phyloP scores from a whole-genome alignment of 2,329 filamentous ascomycete genomes.

The Zarea fungicola region DNA sequence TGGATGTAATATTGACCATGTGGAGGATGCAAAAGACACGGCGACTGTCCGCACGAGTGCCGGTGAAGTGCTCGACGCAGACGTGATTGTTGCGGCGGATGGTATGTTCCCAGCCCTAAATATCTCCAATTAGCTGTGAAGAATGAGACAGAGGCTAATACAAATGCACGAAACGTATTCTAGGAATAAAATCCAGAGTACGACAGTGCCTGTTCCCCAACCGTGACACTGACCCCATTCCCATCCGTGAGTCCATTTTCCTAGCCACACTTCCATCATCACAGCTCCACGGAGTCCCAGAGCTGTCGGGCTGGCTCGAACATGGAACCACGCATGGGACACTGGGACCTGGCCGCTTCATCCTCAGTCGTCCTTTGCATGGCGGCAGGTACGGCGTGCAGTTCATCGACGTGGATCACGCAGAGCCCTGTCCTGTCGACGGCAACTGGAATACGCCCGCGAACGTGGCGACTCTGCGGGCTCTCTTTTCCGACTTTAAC shows the following conservation, averaged over 20 bases:
- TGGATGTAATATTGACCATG: neutral
- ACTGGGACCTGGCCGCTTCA: conserved; percentile 10
- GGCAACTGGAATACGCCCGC: conserved; percentile 11
- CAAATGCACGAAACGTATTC: neutral
- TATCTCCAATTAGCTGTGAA: no score
- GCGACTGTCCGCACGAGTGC: neutral
- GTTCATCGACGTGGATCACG: conserved; percentile 11
- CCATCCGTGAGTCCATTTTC: conserved; percentile 10
- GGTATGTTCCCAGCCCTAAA: neutral
- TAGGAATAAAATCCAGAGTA: conserved; percentile 11
- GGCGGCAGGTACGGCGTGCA: conserved; percentile 4
- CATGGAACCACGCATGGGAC: conserved; percentile 12
- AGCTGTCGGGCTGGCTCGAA: neutral
- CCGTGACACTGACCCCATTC: conserved; percentile 6
- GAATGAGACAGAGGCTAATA: no score
- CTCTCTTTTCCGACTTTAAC: conserved; percentile 8
- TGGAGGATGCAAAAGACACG: neutral
- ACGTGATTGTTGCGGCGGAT: conserved; percentile 7
- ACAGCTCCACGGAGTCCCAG: neutral
- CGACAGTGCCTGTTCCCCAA: conserved; percentile 4
- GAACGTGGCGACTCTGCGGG: neutral
- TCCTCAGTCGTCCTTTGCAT: neutral
- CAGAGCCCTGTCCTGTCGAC: conserved; percentile 2
- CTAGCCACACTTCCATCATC: neutral
- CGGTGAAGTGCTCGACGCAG: neutral